A percentile compares a stretch with the other conserved stretches of the same genome.
Conservation (phyloP, 345 rosid genomes). For the Carallia pectinifolia region DNA sequence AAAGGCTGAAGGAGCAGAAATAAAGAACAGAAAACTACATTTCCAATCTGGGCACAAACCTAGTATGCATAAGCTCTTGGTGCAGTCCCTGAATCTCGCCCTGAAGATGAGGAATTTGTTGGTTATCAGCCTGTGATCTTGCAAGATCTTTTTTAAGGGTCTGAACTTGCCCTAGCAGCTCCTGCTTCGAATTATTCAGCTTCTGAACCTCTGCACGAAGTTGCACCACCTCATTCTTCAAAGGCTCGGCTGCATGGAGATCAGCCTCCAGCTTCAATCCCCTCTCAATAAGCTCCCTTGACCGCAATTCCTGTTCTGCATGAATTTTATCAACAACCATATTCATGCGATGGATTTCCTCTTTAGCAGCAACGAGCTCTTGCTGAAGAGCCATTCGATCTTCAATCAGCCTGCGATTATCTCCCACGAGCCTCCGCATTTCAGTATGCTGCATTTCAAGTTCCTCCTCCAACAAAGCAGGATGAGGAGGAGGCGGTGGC, state of each 20-base stretch:
- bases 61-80: constrained; percentile 87
- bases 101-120: constrained; percentile 64
- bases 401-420: constrained; percentile 69
- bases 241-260: constrained; percentile 73
- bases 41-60: constrained; percentile 42
- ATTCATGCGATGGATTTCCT: constrained; percentile 84
- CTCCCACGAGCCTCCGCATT: constrained; percentile 68
- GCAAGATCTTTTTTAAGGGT: constrained; percentile 59
- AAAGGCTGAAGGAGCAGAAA: no score
- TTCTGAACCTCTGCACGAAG: constrained; percentile 73
- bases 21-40: no score
- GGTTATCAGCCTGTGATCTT: constrained; percentile 67
- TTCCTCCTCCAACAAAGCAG: constrained; percentile 79
- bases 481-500: constrained; percentile 56
- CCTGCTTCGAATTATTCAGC: constrained; percentile 63
- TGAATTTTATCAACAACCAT: constrained; percentile 59
- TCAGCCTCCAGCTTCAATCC: constrained; percentile 84
- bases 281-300: constrained; percentile 75
- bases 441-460: constrained; percentile 79
- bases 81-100: constrained; percentile 68
- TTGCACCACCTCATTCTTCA: constrained; percentile 69
- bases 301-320: constrained; percentile 60
- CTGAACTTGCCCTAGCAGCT: constrained; percentile 68
- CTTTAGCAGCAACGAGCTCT: constrained; percentile 78
- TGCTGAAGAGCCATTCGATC: constrained; percentile 69